Evolutionary conservation across 2,329 filamentous ascomycete genomes (phyloP).

Genomic region (Fusarium sp.): DNA sequence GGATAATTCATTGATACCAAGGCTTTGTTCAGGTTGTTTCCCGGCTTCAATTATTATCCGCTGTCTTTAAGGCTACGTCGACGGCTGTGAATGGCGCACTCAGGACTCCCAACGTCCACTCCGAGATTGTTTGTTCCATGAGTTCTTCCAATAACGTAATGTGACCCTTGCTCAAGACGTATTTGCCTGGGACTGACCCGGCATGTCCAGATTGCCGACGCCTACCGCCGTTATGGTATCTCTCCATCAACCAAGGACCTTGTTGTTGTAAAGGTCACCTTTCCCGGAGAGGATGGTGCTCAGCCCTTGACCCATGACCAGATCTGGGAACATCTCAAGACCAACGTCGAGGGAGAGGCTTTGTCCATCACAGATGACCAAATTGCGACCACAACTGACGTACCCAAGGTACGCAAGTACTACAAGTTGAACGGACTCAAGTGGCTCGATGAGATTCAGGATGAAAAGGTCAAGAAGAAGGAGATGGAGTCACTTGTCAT

Average conservation of each 20-base stretch:
- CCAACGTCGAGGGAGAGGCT: constrained; percentile 73
- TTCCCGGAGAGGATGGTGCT: constrained; percentile 61
- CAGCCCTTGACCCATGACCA: constrained; percentile 62
- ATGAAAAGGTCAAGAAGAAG: constrained; percentile 60
- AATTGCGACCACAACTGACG: constrained; percentile 73
- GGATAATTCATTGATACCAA: constrained; percentile 24
- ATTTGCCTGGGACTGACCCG: constrained; percentile 21
- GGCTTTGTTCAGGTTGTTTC: constrained; percentile 73
- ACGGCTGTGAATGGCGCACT: constrained; percentile 73
- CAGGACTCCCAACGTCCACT: constrained; percentile 89
- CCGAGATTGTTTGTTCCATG: constrained; percentile 86
- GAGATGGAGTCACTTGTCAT: constrained; percentile 80
- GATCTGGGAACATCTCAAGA: constrained; percentile 71
- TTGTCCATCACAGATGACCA: constrained; percentile 74
- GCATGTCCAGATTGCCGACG: constrained; percentile 82
- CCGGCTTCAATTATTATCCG: constrained; percentile 79
- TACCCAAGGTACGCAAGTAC: constrained; percentile 81
- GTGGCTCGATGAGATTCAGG: constrained; percentile 63
- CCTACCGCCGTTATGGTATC: constrained; percentile 91
- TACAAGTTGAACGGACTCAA: constrained; percentile 84
- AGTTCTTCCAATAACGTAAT: constrained; percentile 86
- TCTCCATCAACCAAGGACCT: constrained; percentile 78
- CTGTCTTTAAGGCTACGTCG: constrained; percentile 83
- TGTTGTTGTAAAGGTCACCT: constrained; percentile 85
- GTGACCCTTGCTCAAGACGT: not conserved